Evolutionary conservation across 768 basidiomycete genomes (phyloP).

Genomic region (Chalciporus piperatus): DNA sequence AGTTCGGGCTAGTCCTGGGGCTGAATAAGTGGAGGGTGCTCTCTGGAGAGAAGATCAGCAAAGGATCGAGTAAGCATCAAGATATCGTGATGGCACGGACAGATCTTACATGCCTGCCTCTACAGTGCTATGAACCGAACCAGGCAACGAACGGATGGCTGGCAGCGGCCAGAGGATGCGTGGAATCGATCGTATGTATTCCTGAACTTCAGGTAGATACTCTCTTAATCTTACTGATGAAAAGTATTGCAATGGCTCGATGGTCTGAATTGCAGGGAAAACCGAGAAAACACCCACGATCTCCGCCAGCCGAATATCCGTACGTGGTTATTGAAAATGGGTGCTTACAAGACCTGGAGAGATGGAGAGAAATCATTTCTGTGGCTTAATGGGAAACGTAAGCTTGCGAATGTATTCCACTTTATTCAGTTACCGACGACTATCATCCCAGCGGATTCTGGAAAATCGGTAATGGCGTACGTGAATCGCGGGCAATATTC

Average conservation of each 20-base stretch:
- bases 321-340: constrained; percentile 6
- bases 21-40: no score
- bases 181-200: not conserved
- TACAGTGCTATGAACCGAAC: no score
- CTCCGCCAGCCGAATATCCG: constrained; percentile 8
- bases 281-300: not conserved
- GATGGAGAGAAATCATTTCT: not conserved
- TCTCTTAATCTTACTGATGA: not conserved
- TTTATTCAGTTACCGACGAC: not conserved
- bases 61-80: no score
- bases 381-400: constrained; percentile 19
- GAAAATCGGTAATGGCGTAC: constrained; percentile 17
- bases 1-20: no score
- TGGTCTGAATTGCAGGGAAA: constrained; percentile 4
- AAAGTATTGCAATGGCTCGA: constrained; percentile 2
- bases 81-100: no score
- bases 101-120: no score
- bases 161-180: no score
- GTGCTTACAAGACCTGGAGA: constrained; percentile 5
- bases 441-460: constrained; percentile 6
- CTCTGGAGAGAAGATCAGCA: no score
- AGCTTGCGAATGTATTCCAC: not conserved
- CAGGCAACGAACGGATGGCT: no score
- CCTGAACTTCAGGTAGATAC: no score
- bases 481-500: not conserved